Evolutionary conservation across 176 grass and related monocot genomes (phyloP).

Genomic region (Hordeum marinum): DNA sequence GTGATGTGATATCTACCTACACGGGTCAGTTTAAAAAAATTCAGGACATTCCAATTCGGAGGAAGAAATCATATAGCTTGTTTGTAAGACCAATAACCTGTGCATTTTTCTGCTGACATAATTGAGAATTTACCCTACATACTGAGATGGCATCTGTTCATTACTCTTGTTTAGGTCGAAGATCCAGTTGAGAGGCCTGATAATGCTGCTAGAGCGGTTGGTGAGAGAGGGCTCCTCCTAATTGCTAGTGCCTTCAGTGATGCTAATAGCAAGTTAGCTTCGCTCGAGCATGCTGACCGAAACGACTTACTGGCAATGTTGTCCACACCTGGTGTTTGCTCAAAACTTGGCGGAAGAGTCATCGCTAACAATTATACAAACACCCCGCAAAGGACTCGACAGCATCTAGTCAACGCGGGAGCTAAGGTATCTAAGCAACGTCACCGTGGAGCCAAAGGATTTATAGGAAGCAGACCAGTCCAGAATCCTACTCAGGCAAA

Average conservation of each 20-base stretch:
- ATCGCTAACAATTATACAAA: conserved; percentile 3
- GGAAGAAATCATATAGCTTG: conserved; percentile 43
- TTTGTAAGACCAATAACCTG: conserved; percentile 43
- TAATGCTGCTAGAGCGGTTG: conserved; percentile 64
- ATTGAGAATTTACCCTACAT: conserved; percentile 4
- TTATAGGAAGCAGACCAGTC: conserved; percentile 14
- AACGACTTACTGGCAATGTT: conserved; percentile 44
- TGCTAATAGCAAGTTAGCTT: conserved; percentile 29
- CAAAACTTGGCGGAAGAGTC: conserved; percentile 36
- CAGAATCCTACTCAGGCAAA: neutral
- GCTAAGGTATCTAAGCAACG: neutral
- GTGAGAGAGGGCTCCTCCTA: conserved; percentile 28
- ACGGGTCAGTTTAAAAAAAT: conserved; percentile 47
- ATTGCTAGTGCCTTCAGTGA: conserved; percentile 41
- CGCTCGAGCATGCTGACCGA: conserved; percentile 25
- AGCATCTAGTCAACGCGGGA: neutral
- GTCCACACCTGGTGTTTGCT: conserved; percentile 46
- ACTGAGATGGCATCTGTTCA: conserved; percentile 17
- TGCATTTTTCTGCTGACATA: conserved; percentile 11
- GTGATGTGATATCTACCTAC: conserved; percentile 66
- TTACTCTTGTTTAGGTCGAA: conserved; percentile 51
- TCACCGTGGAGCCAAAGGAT: neutral
- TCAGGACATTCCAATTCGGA: conserved; percentile 31
- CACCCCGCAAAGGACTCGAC: conserved; percentile 14
- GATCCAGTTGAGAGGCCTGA: conserved; percentile 74